These are phyloP conservation scores for Clitopilus hobsonii DNA, from an alignment of 768 basidiomycete species.

Conservation along the genomic window DNA sequence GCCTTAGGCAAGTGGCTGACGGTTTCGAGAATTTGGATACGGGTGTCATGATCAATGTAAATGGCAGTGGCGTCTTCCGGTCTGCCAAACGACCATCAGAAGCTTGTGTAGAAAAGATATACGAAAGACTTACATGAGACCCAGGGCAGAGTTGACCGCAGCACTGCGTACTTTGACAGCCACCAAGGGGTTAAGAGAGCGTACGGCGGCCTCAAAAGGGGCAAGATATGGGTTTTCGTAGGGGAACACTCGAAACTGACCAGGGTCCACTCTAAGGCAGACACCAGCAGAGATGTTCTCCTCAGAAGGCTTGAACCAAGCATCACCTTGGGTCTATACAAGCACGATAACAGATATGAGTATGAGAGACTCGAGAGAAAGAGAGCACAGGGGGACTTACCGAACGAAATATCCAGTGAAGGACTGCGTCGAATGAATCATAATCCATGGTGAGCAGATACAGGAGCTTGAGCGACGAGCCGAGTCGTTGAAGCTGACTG, in stretches of 20 bases:
- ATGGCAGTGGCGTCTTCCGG: slow-evolving; percentile 56
- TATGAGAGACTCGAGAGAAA: background rate
- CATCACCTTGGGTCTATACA: slow-evolving; percentile 68
- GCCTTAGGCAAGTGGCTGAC: slow-evolving; percentile 65
- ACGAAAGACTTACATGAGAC: slow-evolving; percentile 63
- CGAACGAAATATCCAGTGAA: slow-evolving; percentile 76
- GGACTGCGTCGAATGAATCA: slow-evolving; percentile 73
- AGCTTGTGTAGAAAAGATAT: background rate
- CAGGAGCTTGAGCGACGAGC: slow-evolving; percentile 21
- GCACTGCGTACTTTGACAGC: slow-evolving; percentile 79
- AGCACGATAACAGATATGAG: too few species aligned
- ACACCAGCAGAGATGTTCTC: slow-evolving; percentile 80
- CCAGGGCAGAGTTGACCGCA: slow-evolving; percentile 74
- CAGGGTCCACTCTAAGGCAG: slow-evolving; percentile 64
- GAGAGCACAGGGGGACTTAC: slow-evolving; percentile 29
- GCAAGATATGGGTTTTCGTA: slow-evolving; percentile 79
- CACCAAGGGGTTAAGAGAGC: slow-evolving; percentile 74
- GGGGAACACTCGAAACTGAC: slow-evolving; percentile 77
- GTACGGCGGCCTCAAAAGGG: slow-evolving; percentile 79
- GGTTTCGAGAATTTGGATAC: slow-evolving; percentile 80
- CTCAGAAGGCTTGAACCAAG: slow-evolving; percentile 84
- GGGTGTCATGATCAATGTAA: slow-evolving; percentile 73
- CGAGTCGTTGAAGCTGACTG: slow-evolving; percentile 20
- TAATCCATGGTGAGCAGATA: slow-evolving; percentile 57
- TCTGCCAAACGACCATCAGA: slow-evolving; percentile 26